Evolutionary conservation across 192 early-diverging fungal species (phyloP), one percentile per base, ranked within the genome.

Genomic region (Coemansia sp.): DNA sequence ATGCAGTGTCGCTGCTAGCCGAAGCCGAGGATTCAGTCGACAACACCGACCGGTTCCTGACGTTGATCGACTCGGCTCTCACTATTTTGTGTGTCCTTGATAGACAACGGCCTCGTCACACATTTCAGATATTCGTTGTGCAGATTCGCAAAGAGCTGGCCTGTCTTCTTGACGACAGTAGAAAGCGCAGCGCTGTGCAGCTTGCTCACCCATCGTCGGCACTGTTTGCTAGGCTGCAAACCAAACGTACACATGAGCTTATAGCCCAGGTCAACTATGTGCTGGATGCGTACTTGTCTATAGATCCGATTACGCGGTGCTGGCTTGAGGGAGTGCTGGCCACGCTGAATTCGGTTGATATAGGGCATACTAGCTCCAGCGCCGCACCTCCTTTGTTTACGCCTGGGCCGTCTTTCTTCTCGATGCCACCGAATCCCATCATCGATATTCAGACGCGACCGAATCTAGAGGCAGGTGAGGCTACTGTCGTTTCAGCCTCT

Each of bases 371-470:
- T 9, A 24, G n/a, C 26, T 14, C 55, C 2, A 59, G 33, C 0
- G 39, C 46, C 26, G 37, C 26, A 5, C 58, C 36, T 13, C 5
- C 65, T 37, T 28, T 51, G 26, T 67, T 76, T 62, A 56, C 14
- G 13, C 65, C 65, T 18, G 79, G 79, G 3, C 64, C 67, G 5
- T 67, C 71, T 10, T 74, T 82, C 34, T 62, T 82, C 43, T 50
- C 31, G 0, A 66, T 62, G 43, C 74, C 70, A 18, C 62, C 65
- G 2, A 67, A 60, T 14, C 74, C 74, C 10, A 21, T 36, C 3
- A 73, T 82, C 13, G 38, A 34, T 56, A 68, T 77, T 45, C 70
- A 73, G 34, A 74, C 79, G 5, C 70, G 65, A 8, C 79, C 79
- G 0, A 58, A 70, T 33, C 37, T 82, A 20, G 74, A 70, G 3